phyloP scores from a whole-genome alignment of 1,284 basidiomycete genomes.

The Ceratobasidium sp. region DNA sequence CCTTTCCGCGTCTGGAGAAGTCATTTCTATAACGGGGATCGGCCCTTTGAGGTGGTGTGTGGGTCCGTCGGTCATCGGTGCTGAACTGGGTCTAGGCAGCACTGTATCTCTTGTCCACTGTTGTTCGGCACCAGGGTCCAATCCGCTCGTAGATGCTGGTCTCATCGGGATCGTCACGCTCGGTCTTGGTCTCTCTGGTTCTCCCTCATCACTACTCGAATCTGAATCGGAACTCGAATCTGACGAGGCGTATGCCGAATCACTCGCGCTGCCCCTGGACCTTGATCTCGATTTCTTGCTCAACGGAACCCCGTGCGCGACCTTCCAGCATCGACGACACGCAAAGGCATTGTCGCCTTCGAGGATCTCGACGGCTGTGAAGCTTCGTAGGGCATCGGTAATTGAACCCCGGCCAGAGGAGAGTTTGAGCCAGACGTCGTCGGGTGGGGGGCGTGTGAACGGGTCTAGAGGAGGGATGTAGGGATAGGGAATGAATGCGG shows the following conservation, averaged over 20 bases:
- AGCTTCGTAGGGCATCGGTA: constrained; percentile 72
- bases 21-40: constrained; percentile 38
- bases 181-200: background rate
- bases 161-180: constrained; percentile 9
- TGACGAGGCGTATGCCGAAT: constrained; percentile 21
- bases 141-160: constrained; percentile 25
- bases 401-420: constrained; percentile 49
- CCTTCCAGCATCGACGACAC: constrained; percentile 91
- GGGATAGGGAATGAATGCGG: no score
- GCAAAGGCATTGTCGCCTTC: constrained; percentile 94
- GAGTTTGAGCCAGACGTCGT: constrained; percentile 43
- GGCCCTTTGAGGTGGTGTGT: background rate
- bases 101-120: constrained; percentile 35
- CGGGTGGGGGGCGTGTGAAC: constrained; percentile 21
- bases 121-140: constrained; percentile 16
- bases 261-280: background rate
- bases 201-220: constrained; percentile 3
- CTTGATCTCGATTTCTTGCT: constrained; percentile 36
- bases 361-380: constrained; percentile 87
- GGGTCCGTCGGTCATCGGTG: constrained; percentile 26
- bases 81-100: constrained; percentile 25
- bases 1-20: constrained; percentile 31
- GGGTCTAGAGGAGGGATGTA: constrained; percentile 3
- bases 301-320: constrained; percentile 61
- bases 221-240: constrained; percentile 16